Evolutionary conservation across 208 protist genomes (phyloP), one percentile per base, ranked within the genome.

Genomic region (Acanthamoeba triangularis): DNA sequence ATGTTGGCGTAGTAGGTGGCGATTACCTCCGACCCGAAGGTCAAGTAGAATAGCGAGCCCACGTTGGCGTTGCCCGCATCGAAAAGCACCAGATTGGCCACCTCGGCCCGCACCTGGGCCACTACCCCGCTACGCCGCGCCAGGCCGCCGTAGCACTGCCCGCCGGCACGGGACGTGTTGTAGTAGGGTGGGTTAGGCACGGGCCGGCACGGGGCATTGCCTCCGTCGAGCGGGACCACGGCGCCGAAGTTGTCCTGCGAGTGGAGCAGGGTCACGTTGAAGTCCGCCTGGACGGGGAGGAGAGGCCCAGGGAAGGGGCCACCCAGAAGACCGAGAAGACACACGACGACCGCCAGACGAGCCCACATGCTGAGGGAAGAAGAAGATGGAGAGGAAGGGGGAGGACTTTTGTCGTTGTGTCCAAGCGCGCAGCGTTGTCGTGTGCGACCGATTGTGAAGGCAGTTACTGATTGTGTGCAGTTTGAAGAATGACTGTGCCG

Each of bases 181-280:
- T 49, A 85, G 28, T 33, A 85, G 37, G 87, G 30, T 8, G 87
- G 11, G 28, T 23, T 20, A 5, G 72, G 72, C 28, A 93, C 18
- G 6, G 87, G 87, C 56, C 8, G 7, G 49, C 87, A 93, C 7
- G 52, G 30, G 1, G 44, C 74, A 28, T 74, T 74, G 3, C 11
- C 72, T 2, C 13, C 20, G 59, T 67, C 87, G 3, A 78, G 28
- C 3, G 87, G 59, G 0, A 74, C 59, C 10, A 93, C 87, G 14
- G 56, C 87, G 5, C 35, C 30, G n/a, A 14, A 93, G 37, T 41
- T 93, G 59, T 93, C 87, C 33, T 69, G 59, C 35, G 87, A 56
- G 61, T 93, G 87, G 8, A 93, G 87, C 30, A 93, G 49, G 1
- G 87, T 93, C 1, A 93, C 11, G 59, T 90, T 90, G 49, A 90